Percentiles rank a stretch among this genome's conserved stretches.
These are phyloP conservation scores for cucumber (Cucumis sativus) DNA, from an alignment of 306 rosid genomes.

Conservation along the genomic window Cucumber_9930_V3 NC_026660.2:26967501-26968000, in stretches of 20 bases:
- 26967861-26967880: not conserved
- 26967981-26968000: not conserved
- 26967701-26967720: not conserved
- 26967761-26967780: no score
- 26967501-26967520: not conserved
- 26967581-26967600: slow-evolving; percentile 32
- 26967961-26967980: not conserved
- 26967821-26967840: not conserved
- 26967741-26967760: no score
- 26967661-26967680: slow-evolving; percentile 7
- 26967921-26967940: not conserved
- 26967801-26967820: not conserved
- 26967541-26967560: slow-evolving; percentile 34
- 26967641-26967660: slow-evolving; percentile 3
- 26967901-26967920: not conserved
- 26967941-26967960: no score
- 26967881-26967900: not conserved
- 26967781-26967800: not conserved
- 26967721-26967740: not conserved
- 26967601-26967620: slow-evolving; percentile 26
- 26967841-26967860: not conserved
- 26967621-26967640: slow-evolving; percentile 23
- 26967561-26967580: slow-evolving; percentile 52
- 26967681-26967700: not conserved
- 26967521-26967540: slow-evolving; percentile 25